Conservation (phyloP, 2,329 filamentous ascomycete genomes). For the Cladosporium phlei region DNA sequence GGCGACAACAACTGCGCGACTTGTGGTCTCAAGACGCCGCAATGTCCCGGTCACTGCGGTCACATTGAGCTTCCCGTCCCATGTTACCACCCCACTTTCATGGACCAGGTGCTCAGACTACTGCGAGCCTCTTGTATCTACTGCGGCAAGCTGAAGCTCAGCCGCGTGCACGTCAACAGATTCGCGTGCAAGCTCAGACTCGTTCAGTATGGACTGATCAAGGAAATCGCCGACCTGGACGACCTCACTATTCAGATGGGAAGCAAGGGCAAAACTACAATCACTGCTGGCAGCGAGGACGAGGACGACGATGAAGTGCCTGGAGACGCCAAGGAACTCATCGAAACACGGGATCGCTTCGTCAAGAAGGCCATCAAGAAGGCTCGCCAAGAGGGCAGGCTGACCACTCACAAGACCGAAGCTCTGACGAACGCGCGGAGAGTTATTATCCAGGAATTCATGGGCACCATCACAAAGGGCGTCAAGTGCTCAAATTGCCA, state of each 20-base stretch:
- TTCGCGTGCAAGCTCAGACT: conserved; percentile 81
- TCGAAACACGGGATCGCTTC: conserved; percentile 58
- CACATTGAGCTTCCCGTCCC: conserved; percentile 92
- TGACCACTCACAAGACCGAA: conserved; percentile 68
- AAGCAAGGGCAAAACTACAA: conserved; percentile 30
- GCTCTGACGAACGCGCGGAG: conserved; percentile 73
- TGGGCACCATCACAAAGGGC: conserved; percentile 64
- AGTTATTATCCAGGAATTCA: conserved; percentile 73
- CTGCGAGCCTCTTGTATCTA: conserved; percentile 85
- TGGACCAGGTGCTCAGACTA: conserved; percentile 83
- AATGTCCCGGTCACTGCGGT: conserved; percentile 85
- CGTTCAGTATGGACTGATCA: conserved; percentile 75
- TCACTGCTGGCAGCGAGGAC: conserved; percentile 27
- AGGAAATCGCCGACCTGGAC: conserved; percentile 55
- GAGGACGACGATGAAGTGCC: conserved; percentile 59
- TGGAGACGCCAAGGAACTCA: conserved; percentile 52
- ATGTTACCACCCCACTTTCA: conserved; percentile 94
- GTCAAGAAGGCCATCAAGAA: conserved; percentile 67
- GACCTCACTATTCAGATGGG: conserved; percentile 37
- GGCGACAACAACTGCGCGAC: conserved; percentile 82
- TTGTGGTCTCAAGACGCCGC: conserved; percentile 73
- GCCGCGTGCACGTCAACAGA: conserved; percentile 69
- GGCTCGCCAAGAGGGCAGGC: conserved; percentile 46
- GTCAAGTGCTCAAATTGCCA: conserved; percentile 65
- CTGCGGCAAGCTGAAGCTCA: conserved; percentile 79